A percentile compares a stretch with the other conserved stretches of the same genome.
These are phyloP conservation scores for Hawksworthiomyces lignivorus DNA, from an alignment of 2,329 filamentous ascomycete species.

Conservation along the genomic window DNA sequence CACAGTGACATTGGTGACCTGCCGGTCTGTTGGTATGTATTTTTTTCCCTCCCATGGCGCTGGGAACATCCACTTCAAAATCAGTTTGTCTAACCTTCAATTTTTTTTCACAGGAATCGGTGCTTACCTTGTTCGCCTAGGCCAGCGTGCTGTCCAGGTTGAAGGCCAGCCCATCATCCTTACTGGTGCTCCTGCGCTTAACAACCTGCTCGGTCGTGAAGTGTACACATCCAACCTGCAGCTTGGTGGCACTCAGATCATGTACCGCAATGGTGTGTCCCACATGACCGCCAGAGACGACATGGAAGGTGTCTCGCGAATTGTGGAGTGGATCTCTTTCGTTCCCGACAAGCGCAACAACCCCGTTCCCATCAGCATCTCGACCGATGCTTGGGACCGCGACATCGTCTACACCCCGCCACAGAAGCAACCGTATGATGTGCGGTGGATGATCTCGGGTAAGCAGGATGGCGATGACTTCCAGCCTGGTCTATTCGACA, in stretches of 20 bases:
- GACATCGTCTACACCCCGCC: constrained; percentile 79
- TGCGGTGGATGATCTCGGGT: constrained; percentile 86
- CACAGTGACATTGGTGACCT: constrained; percentile 94
- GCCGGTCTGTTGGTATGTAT: constrained; percentile 77
- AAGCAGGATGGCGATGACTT: constrained; percentile 81
- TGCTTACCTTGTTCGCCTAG: constrained; percentile 96
- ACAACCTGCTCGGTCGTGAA: constrained; percentile 95
- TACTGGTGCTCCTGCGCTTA: constrained; percentile 92
- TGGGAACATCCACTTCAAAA: no score
- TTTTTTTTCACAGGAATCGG: constrained; percentile 63
- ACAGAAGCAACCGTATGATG: constrained; percentile 81
- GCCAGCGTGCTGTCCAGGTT: constrained; percentile 96
- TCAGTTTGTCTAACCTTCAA: no score
- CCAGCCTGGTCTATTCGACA: constrained; percentile 88
- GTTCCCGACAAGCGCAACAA: constrained; percentile 92
- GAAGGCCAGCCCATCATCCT: constrained; percentile 98
- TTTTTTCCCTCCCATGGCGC: no score
- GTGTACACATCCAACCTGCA: constrained; percentile 99
- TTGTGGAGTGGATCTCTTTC: constrained; percentile 96
- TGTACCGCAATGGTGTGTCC: constrained; percentile 99
- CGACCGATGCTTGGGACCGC: constrained; percentile 82
- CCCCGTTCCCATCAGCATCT: constrained; percentile 86
- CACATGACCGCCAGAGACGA: constrained; percentile 98
- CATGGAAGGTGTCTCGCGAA: constrained; percentile 95
- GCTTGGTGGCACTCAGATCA: constrained; percentile 99